Conservation (phyloP, 139 green algal species). For the Chlamydomonas sp. region DNA sequence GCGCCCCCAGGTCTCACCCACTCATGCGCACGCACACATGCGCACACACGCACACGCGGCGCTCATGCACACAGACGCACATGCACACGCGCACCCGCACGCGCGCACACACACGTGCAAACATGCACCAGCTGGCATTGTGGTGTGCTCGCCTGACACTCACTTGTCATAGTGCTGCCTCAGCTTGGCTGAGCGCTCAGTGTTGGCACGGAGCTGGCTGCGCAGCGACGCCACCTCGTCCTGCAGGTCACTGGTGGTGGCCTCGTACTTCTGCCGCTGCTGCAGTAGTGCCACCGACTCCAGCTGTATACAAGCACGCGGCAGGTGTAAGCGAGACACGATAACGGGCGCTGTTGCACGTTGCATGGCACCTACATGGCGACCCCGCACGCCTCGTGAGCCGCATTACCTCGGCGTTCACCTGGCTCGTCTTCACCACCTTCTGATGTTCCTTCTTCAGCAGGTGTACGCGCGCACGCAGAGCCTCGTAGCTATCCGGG, state of each 20-base stretch:
- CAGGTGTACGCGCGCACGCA: neutral
- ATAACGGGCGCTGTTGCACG: no score
- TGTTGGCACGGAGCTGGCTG: conserved; percentile 16
- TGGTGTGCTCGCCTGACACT: neutral
- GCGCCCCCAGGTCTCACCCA: no score
- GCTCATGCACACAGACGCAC: no score
- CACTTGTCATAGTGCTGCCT: conserved; percentile 27
- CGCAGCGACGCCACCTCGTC: conserved; percentile 12
- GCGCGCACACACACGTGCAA: no score
- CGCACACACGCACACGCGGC: no score
- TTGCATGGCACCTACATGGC: neutral
- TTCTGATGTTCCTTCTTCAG: conserved; percentile 8
- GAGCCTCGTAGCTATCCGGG: conserved; percentile 3
- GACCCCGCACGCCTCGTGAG: neutral
- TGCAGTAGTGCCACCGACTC: conserved; percentile 21
- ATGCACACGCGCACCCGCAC: no score
- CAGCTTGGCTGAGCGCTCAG: conserved; percentile 24
- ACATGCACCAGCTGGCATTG: no score
- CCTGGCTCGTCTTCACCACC: conserved; percentile 1
- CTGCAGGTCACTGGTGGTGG: neutral
- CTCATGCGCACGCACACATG: no score
- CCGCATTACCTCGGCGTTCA: neutral
- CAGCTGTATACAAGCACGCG: neutral
- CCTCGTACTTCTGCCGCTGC: conserved; percentile 21
- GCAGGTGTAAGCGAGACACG: no score